Percentiles rank a stretch among this genome's conserved stretches.
These are phyloP conservation scores for Leucosporidium creatinivorum DNA, from an alignment of 768 basidiomycete species.

Conservation along the genomic window DNA sequence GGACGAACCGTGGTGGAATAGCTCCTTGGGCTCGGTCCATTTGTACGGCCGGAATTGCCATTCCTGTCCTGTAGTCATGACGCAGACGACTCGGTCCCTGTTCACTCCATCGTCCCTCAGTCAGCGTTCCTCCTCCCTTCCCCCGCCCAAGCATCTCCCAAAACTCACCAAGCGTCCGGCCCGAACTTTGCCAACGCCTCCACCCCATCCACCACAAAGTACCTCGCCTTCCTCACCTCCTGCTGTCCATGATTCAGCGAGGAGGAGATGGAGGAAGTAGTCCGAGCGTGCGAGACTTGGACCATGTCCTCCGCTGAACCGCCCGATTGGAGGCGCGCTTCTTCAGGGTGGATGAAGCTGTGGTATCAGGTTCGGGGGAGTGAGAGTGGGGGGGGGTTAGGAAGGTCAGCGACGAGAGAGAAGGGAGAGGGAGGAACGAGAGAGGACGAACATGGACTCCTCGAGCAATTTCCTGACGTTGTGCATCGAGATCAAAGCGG, in stretches of 20 bases:
- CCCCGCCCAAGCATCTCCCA: neutral
- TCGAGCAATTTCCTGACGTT: conserved; percentile 92
- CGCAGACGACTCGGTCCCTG: conserved; percentile 84
- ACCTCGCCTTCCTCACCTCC: conserved; percentile 45
- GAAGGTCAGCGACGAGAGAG: neutral
- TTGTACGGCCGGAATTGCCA: conserved; percentile 98
- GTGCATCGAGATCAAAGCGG: conserved; percentile 93
- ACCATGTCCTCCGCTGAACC: conserved; percentile 74
- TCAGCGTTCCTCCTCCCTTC: too few species aligned
- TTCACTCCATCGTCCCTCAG: too few species aligned
- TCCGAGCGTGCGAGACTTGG: conserved; percentile 77
- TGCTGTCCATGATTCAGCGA: conserved; percentile 47
- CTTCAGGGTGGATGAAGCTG: conserved; percentile 68
- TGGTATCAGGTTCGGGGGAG: too few species aligned
- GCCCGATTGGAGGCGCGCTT: conserved; percentile 49
- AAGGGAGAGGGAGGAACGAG: neutral
- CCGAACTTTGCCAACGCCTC: conserved; percentile 84
- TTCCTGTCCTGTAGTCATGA: conserved; percentile 95
- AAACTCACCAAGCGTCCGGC: conserved; percentile 70
- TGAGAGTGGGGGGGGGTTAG: neutral
- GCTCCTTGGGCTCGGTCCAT: conserved; percentile 82
- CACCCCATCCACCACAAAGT: conserved; percentile 83
- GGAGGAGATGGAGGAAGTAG: conserved; percentile 1
- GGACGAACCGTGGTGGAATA: conserved; percentile 81
- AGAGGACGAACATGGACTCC: conserved; percentile 60